A percentile compares a stretch with the other conserved stretches of the same genome.
phyloP scores from a whole-genome alignment of 352 stramenopile genomes.

The Globisporangium heterothallicum region DNA sequence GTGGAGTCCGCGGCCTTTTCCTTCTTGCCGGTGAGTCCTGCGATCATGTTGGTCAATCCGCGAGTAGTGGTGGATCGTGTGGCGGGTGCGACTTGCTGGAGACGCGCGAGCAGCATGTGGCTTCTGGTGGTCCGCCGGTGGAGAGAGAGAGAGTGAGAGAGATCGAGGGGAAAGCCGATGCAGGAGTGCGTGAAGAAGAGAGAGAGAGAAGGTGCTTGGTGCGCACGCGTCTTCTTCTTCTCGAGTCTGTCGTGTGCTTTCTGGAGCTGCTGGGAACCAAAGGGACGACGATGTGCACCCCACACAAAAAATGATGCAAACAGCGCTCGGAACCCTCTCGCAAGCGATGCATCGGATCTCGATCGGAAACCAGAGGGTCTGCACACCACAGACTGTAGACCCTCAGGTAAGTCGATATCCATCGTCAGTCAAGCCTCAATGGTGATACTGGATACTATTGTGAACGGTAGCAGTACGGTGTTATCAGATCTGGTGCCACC shows the following conservation, averaged over 20 bases:
- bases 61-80: constrained; percentile 12
- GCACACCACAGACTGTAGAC: no score
- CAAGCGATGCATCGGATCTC: neutral
- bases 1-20: constrained; percentile 23
- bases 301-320: constrained; percentile 14
- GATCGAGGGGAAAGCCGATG: no score
- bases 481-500: neutral
- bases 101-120: constrained; percentile 45
- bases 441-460: no score
- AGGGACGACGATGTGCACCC: neutral
- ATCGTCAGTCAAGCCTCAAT: no score
- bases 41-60: constrained; percentile 34
- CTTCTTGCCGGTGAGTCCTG: constrained; percentile 22
- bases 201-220: constrained; percentile 7
- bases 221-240: constrained; percentile 8
- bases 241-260: neutral
- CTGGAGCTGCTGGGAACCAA: constrained; percentile 3
- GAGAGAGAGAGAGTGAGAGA: no score
- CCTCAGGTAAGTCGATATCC: no score
- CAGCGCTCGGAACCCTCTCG: neutral
- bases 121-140: constrained; percentile 2
- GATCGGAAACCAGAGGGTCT: constrained; percentile 1
- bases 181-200: constrained; percentile 14
- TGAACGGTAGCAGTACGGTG: neutral
- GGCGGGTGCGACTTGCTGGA: constrained; percentile 14